Evolutionary conservation across 306 rosid genomes (phyloP).

Genomic region (apple (Malus domestica)): ASM211411v1 NC_041799.1:15519001-15519500

Average conservation of each 20-base stretch:
- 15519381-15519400: conserved; percentile 54
- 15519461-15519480: conserved; percentile 99
- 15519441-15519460: conserved; percentile 92
- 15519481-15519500: conserved; percentile 88
- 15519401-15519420: conserved; percentile 75
- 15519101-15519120: conserved; percentile 83
- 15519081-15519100: conserved; percentile 79
- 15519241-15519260: conserved; percentile 98
- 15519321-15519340: conserved; percentile 92
- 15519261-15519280: conserved; percentile 89
- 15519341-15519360: conserved; percentile 88
- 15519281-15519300: conserved; percentile 86
- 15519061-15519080: conserved; percentile 81
- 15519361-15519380: conserved; percentile 81
- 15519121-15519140: conserved; percentile 82
- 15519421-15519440: conserved; percentile 49
- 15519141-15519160: conserved; percentile 79
- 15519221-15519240: conserved; percentile 88
- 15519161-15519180: conserved; percentile 71
- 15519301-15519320: conserved; percentile 94
- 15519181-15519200: conserved; percentile 71
- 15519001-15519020: conserved; percentile 95
- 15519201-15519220: conserved; percentile 87
- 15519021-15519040: conserved; percentile 90
- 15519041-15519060: conserved; percentile 95